Evolutionary conservation across 768 basidiomycete species (phyloP).

Genomic region (Lactarius akahatsu): DNA sequence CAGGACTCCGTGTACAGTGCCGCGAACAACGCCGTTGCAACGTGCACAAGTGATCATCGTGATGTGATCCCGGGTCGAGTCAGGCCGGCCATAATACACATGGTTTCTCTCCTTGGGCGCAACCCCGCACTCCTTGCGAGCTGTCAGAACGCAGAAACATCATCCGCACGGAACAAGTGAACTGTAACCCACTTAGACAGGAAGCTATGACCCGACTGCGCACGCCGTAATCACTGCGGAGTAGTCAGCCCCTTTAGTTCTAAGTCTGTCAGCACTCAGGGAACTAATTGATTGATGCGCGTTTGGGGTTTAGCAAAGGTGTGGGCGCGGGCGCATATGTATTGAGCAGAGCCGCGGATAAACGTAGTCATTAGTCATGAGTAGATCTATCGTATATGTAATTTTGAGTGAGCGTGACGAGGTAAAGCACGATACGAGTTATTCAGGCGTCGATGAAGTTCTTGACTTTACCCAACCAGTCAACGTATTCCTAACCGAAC

Average conservation of each 20-base stretch:
- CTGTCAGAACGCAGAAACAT: background rate
- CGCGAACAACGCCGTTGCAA: background rate
- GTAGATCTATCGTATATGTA: slow-evolving; percentile 16
- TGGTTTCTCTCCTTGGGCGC: background rate
- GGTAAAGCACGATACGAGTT: background rate
- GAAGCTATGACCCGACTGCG: background rate
- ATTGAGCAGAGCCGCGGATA: slow-evolving; percentile 17
- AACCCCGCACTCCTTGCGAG: background rate
- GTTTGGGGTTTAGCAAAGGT: background rate
- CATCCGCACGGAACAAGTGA: background rate
- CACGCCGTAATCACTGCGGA: background rate
- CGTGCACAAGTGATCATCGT: background rate
- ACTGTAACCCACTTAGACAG: background rate
- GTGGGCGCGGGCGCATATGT: background rate
- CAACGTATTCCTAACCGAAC: slow-evolving; percentile 76
- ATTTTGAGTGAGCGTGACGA: slow-evolving; percentile 13
- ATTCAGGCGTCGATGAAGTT: slow-evolving; percentile 66
- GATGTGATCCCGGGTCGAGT: background rate
- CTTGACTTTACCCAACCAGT: slow-evolving; percentile 84
- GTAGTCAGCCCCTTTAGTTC: background rate
- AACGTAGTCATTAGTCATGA: slow-evolving; percentile 14
- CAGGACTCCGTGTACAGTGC: background rate
- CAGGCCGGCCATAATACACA: background rate
- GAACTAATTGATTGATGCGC: background rate
- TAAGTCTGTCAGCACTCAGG: background rate